phyloP scores from a whole-genome alignment of 2,329 filamentous ascomycete genomes.

The Aureobasidium subglaciale region DNA sequence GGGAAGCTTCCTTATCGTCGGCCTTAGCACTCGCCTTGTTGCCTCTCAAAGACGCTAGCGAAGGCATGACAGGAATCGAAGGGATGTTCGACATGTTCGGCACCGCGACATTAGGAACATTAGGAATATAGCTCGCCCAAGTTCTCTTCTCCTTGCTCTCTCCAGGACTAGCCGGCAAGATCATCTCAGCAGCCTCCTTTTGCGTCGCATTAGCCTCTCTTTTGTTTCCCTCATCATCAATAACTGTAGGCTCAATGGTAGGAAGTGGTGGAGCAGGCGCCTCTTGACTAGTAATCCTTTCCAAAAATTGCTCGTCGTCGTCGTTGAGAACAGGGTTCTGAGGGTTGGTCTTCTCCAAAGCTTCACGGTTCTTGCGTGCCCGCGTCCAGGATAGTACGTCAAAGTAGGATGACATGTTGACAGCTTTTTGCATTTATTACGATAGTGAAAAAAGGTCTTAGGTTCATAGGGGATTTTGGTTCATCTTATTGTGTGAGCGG shows the following conservation, averaged over 20 bases:
- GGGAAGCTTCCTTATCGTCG: slow-evolving; percentile 24
- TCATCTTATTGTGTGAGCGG: not conserved
- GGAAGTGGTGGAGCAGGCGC: slow-evolving; percentile 38
- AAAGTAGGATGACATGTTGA: slow-evolving; percentile 27
- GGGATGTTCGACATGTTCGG: too few relatives aligned
- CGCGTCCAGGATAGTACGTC: slow-evolving; percentile 29
- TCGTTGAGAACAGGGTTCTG: slow-evolving; percentile 47
- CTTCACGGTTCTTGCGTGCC: slow-evolving; percentile 30
- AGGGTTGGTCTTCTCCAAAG: slow-evolving; percentile 30
- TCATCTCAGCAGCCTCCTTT: slow-evolving; percentile 20
- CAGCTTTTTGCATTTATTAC: not conserved
- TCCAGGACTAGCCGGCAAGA: not conserved
- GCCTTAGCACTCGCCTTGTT: slow-evolving; percentile 18
- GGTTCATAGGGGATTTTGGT: not conserved
- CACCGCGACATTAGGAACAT: not conserved
- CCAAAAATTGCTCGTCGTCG: slow-evolving; percentile 54
- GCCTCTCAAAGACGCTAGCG: slow-evolving; percentile 16
- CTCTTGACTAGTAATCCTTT: slow-evolving; percentile 42
- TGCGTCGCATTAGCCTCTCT: slow-evolving; percentile 27
- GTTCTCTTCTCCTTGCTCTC: slow-evolving; percentile 25
- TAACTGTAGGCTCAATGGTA: slow-evolving; percentile 26
- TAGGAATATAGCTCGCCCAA: slow-evolving; percentile 30
- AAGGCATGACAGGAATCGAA: slow-evolving; percentile 18
- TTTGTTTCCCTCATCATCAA: slow-evolving; percentile 29
- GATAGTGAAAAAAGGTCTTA: not conserved